Evolutionary conservation across 225 moss, liverwort and hornwort species (phyloP).

Genomic region (Marchantia paleacea): DNA sequence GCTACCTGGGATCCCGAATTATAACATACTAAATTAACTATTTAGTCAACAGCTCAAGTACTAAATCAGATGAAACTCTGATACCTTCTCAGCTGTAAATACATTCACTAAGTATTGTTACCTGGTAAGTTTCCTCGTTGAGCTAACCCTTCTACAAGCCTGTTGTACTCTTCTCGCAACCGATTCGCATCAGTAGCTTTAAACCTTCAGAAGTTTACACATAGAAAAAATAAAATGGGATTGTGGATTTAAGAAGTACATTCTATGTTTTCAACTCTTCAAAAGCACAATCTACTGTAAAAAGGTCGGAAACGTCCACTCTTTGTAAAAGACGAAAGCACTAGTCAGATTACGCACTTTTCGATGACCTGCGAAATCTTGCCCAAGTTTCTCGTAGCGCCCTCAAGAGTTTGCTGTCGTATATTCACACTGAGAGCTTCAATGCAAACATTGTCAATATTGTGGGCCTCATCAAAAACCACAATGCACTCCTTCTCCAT

Average conservation of each 20-base stretch:
- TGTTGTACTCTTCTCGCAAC: conserved; percentile 83
- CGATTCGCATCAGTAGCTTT: conserved; percentile 97
- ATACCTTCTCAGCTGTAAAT: too few relatives aligned
- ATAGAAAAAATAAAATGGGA: not conserved
- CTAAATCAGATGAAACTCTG: too few relatives aligned
- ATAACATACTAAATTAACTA: too few relatives aligned
- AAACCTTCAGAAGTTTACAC: conserved; percentile 51
- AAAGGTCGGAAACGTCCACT: not conserved
- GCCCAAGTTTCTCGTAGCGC: conserved; percentile 80
- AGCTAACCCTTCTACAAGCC: conserved; percentile 93
- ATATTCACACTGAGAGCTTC: conserved; percentile 98
- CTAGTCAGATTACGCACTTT: conserved; percentile 51
- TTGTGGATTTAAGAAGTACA: not conserved
- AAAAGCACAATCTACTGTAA: not conserved
- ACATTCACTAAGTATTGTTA: conserved; percentile 1
- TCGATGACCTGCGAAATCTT: conserved; percentile 94
- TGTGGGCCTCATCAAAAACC: conserved; percentile 98
- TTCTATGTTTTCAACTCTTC: not conserved
- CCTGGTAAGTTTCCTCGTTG: conserved; percentile 84
- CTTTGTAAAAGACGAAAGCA: not conserved
- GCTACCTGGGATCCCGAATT: too few relatives aligned
- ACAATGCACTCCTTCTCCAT: conserved; percentile 99
- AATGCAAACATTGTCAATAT: conserved; percentile 98
- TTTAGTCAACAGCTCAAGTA: too few relatives aligned
- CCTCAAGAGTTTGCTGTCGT: conserved; percentile 94